A percentile compares a stretch with the other conserved stretches of the same genome.
These are phyloP conservation scores for Kitagawia praeruptora DNA, from an alignment of 129 eudicot species.

Conservation along the genomic window DNA sequence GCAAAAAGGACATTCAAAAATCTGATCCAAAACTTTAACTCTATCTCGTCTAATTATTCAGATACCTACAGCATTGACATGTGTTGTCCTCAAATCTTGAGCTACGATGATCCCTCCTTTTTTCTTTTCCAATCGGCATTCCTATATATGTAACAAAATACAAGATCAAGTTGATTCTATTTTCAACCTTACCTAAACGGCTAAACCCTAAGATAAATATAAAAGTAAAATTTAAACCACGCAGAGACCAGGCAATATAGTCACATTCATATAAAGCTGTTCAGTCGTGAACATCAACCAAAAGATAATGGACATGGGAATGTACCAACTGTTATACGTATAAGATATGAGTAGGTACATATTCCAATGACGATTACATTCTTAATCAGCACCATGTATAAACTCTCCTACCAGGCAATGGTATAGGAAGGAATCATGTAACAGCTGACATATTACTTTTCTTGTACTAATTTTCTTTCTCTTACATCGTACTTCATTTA, in stretches of 20 bases:
- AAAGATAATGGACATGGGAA: background rate
- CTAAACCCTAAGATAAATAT: too few relatives aligned
- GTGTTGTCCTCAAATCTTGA: constrained; percentile 33
- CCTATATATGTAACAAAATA: constrained; percentile 4
- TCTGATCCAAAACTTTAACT: constrained; percentile 20
- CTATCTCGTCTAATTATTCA: constrained; percentile 25
- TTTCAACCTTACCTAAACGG: background rate
- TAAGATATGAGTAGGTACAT: background rate
- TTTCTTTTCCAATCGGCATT: too few relatives aligned
- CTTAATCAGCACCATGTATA: background rate
- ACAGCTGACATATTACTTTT: too few relatives aligned
- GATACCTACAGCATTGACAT: constrained; percentile 31
- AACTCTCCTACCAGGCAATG: background rate
- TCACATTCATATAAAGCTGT: background rate
- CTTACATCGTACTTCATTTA: too few relatives aligned
- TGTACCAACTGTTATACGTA: background rate
- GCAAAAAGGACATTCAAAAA: constrained; percentile 50
- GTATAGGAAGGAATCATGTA: background rate
- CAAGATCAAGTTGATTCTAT: background rate
- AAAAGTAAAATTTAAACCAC: too few relatives aligned
- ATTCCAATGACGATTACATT: background rate
- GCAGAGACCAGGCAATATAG: background rate
- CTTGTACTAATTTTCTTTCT: too few relatives aligned
- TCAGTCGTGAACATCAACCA: background rate
- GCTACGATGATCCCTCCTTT: constrained; percentile 14